These are phyloP conservation scores for Pichia manshurica DNA, from an alignment of 805 yeast species.

Conservation along the genomic window DNA sequence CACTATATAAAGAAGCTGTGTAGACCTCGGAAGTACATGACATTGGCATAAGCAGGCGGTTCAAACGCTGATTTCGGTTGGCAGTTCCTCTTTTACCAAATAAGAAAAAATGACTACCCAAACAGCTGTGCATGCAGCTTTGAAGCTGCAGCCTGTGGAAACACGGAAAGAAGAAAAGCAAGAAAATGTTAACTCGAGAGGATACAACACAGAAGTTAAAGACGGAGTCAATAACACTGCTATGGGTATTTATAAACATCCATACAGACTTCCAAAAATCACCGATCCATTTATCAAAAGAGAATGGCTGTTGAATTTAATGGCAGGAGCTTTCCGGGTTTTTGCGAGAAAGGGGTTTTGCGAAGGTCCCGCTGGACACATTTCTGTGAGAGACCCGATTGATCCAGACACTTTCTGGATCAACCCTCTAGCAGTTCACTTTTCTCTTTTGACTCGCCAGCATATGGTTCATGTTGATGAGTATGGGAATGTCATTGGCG, in stretches of 20 bases:
- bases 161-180: too few species aligned
- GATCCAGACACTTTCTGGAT: conserved; percentile 79
- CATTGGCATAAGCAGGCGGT: too few species aligned
- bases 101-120: too few species aligned
- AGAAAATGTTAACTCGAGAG: neutral
- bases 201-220: neutral
- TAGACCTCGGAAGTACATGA: too few species aligned
- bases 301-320: conserved; percentile 56
- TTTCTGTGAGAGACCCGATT: conserved; percentile 78
- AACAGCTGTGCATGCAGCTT: too few species aligned
- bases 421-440: conserved; percentile 81
- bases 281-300: conserved; percentile 44
- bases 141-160: too few species aligned
- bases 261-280: conserved; percentile 47
- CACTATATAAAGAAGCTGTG: too few species aligned
- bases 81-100: too few species aligned
- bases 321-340: conserved; percentile 81
- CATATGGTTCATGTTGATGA: conserved; percentile 63
- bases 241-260: conserved; percentile 42
- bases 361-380: conserved; percentile 83
- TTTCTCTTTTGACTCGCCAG: conserved; percentile 49
- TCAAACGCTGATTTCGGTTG: too few species aligned
- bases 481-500: conserved; percentile 59
- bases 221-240: conserved; percentile 54
- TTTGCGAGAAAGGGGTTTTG: conserved; percentile 71